Base-by-base conservation (phyloP, 805 yeast species). In the Candida vaughaniae region DNA sequence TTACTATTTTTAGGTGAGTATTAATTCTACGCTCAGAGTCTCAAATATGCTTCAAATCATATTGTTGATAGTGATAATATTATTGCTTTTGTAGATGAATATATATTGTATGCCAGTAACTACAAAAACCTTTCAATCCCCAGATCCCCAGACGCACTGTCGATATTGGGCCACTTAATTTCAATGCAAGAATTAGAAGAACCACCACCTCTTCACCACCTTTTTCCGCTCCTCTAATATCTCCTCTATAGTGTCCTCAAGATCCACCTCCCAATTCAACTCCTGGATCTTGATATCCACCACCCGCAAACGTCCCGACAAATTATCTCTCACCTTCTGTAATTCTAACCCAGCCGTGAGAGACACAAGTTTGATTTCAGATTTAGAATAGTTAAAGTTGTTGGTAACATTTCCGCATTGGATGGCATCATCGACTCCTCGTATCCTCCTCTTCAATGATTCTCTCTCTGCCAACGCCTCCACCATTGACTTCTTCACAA, bases 391-490 rank as follows among this genome's bases (percentile, higher is more conserved):
- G 32, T 41, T 41, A 31, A 33, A 31, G 20, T 41, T 38, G 11
- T 18, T 25, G 3, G 40, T 16, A 3, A 41, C 31, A 22, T 35
- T 40, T 9, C 39, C 45, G 12, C 25, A 22, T 6, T 20, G 4
- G 6, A 34, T 22, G n/a, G 35, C 31, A 9, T 10, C 22, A 17
- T 37, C 29, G 3, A 31, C 17, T 17, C 35, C n/a, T 15, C 36
- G 34, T 3, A 44, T 35, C 16, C 38, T 29, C 28, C 36, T 41
- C 26, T 34, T 44, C 19, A 44, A 15, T n/a, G 38, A 23, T 7
- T 44, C 48, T 38, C 46, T 35, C 16, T 44, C 46, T n/a, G 30
- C 22, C 25, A 44, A 36, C 6, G 48, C 48, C 23, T 44, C 48
- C 14, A 41, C 31, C 33, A 44, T 17, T 2, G 42, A 28, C 31